Base-by-base conservation (phyloP, 208 protist genomes). In the Endotrypanum monterogeii region DNA sequence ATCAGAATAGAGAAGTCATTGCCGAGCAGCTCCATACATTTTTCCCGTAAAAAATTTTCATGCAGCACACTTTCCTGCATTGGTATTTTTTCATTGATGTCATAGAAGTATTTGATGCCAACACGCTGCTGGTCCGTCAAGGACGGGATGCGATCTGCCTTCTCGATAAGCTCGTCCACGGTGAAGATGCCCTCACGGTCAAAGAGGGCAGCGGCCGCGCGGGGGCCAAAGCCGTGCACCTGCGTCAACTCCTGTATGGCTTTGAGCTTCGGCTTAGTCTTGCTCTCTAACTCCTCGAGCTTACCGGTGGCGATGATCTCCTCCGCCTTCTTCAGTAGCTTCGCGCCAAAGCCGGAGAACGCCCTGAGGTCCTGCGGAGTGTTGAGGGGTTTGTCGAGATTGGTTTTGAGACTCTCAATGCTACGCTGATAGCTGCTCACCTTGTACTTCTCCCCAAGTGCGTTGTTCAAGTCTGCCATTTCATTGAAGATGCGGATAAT, bases 21-120 rank as follows among this genome's bases (percentile, higher is more conserved):
- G 35, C 89, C 89, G 12, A 94, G 87, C 54, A 82, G 48, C 77
- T 86, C 78, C 12, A 80, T 63, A 58, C 84, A 86, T 79, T 83
- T 83, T 69, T 94, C 87, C 28, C 80, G 80, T 16, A 96, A 76
- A 51, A 88, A 92, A 77, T 93, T 94, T 74, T 95, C 90, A 73
- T 96, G 89, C 62, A 94, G 75, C 57, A 95, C 88, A 73, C 89
- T 91, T 78, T 98, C 92, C 78, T 93, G 89, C 88, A 93, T 94
- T n/a, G 94, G 94, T 30, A 98, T 98, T 78, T 96, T 94, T 72
- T 96, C 87, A 68, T 94, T 93, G 71, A 96, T 95, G 74, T 98
- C 94, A 79, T 95, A 88, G 72, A 94, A 96, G 92, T 96, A 96
- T 69, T 89, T 84, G 67, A 98, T 92, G 46, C 92, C 94, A 23